A percentile compares a stretch with the other conserved stretches of the same genome.
These are phyloP conservation scores for Mycena floridula DNA, from an alignment of 768 basidiomycete genomes.

Conservation along the genomic window DNA sequence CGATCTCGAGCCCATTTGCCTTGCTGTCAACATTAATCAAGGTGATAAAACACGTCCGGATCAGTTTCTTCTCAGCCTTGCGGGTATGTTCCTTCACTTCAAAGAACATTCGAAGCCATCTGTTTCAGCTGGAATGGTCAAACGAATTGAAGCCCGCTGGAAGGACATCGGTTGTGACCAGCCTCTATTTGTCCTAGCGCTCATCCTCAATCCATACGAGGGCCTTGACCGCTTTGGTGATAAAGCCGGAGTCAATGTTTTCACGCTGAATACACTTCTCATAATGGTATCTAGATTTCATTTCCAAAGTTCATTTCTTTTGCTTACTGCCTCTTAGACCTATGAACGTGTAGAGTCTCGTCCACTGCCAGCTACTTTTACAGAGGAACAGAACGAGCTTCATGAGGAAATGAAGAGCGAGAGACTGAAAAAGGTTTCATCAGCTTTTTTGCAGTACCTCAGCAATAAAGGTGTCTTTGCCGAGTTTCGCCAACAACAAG, in stretches of 20 bases:
- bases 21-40: not conserved
- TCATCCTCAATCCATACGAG: not conserved
- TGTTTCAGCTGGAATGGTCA: not conserved
- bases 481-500: not conserved
- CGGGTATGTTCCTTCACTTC: not conserved
- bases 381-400: not conserved
- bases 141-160: not conserved
- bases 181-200: not conserved
- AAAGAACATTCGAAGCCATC: not conserved
- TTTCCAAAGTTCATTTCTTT: no score
- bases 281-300: no score
- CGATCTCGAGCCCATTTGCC: not conserved
- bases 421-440: not conserved
- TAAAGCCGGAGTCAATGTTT: not conserved
- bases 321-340: not conserved
- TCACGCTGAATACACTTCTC: not conserved
- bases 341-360: not conserved
- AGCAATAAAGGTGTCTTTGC: not conserved
- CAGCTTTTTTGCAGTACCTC: not conserved
- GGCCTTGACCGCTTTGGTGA: not conserved
- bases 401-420: not conserved
- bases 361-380: not conserved
- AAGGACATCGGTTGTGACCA: not conserved
- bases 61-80: not conserved
- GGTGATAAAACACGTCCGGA: not conserved